Evolutionary conservation across 768 basidiomycete genomes (phyloP), one percentile per base, ranked within the genome.

Genomic region (Neoboletus magnificus): DNA sequence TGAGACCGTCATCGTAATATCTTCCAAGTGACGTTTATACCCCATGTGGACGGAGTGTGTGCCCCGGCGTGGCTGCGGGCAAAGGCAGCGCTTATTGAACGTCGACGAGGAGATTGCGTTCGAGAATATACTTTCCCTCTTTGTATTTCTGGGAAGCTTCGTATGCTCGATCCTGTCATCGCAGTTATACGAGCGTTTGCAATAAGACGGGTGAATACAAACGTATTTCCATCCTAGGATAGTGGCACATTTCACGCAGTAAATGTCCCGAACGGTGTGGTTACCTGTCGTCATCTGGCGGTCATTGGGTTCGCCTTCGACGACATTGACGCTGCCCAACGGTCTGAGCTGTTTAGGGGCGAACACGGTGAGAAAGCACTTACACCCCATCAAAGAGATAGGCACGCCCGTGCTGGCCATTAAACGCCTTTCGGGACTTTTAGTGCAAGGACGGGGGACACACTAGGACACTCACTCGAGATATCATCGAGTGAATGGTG

Each of bases 141-240:
- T 99, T 99, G 80, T 98, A 99, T 73, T 89, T 92, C 81, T 99
- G 95, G 9, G 85, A 81, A 12, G 79, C 68, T 67, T 98, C 95
- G 68, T 86, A 97, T 16, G 96, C 96, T 54, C 84, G 84, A 71
- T 97, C 96, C 96, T 97, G 65, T 44, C n/a, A 47, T 48, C 20
- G 48, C 48, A 13, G 42, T 51, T 32, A 45, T 29, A 42, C 50
- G 57, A 50, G 41, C 7, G 36, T 20, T 35, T 32, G 32, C 9
- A 43, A 18, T 29, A 12, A 16, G 32, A 51, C 27, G 49, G 11
- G 33, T 10, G 2, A 33, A 25, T 35, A 67, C 65, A 39, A 69
- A 92, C 97, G 72, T 99, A 99, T 93, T 98, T 98, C 96, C 97
- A 98, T 53, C 96, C 96, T 32, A 99, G 80, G 18, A 80, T 83